These are phyloP conservation scores for Wickerhamomyces mucosus DNA, from an alignment of 805 yeast genomes.

Conservation along the genomic window DNA sequence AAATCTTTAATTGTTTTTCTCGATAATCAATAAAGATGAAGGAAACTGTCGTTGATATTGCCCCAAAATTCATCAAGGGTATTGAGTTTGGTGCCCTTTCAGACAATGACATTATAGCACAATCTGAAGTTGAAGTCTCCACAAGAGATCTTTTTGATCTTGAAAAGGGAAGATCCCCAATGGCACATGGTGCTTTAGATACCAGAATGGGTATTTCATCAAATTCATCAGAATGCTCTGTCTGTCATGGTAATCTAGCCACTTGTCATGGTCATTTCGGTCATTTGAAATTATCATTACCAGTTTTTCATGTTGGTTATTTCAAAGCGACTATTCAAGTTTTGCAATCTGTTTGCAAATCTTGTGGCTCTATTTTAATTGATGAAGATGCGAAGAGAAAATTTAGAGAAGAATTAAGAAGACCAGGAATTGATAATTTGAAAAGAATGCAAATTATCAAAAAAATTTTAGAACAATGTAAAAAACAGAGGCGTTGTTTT, in stretches of 20 bases:
- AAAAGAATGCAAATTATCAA: conserved; percentile 86
- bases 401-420: conserved; percentile 68
- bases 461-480: conserved; percentile 82
- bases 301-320: conserved; percentile 96
- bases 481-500: conserved; percentile 87
- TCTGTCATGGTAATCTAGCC: conserved; percentile 87
- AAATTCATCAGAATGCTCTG: conserved; percentile 74
- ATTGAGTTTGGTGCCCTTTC: conserved; percentile 90
- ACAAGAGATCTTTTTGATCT: conserved; percentile 89
- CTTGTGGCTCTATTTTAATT: conserved; percentile 69
- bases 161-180: conserved; percentile 82
- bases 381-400: conserved; percentile 63
- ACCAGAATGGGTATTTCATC: conserved; percentile 90
- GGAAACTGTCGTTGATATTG: conserved; percentile 49
- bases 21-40: conserved; percentile 19
- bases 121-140: conserved; percentile 87
- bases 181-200: conserved; percentile 81
- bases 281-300: conserved; percentile 83
- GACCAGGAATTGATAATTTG: conserved; percentile 83
- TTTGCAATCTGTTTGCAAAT: conserved; percentile 84
- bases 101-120: conserved; percentile 83
- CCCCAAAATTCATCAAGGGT: conserved; percentile 86
- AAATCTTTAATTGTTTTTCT: conserved; percentile 9
- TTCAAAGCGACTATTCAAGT: conserved; percentile 86
- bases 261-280: conserved; percentile 99